Base-by-base conservation (phyloP, 257 asterid genomes). In the Fraxinus pennsylvanica region DNA sequence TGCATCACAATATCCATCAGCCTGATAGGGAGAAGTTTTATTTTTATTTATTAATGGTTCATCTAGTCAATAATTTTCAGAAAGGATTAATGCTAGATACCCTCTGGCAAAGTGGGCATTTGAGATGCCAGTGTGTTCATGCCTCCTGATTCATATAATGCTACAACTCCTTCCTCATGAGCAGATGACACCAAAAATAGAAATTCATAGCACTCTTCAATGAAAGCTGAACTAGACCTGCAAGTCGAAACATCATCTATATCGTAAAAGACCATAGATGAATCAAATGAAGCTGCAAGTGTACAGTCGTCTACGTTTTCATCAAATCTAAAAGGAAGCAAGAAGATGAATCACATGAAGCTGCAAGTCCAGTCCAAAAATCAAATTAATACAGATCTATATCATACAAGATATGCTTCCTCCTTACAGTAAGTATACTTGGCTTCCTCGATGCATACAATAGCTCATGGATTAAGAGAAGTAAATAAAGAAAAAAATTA, bases 141-240 rank as follows among this genome's bases (percentile, higher is more conserved):
- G 85, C 92, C 95, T 79, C 96, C 96, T 32, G 92, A 85, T 76
- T 82, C 80, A 83, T 77, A 90, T 61, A 92, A 81, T n/a, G 86
- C 82, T 68, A 15, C 70, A 47, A 85, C 82, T 68, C 96, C 93
- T 78, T 82, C 90, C 79, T 85, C 92, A 77, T 85, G 89, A 52
- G 91, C 91, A 67, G 77, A 81, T 36, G 88, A 76, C 74, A 93
- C 97, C 87, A 90, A 80, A 86, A 82, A 83, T 25, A 93, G 82
- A 86, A 91, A 85, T 71, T 93, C 99, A 29, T 67, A 91, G 90
- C 97, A 95, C 66, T 93, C 96, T 68, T 90, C 96, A 19, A 76
- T 78, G 68, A 90, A 63, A 82, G 94, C 74, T 70, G 83, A 66
- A 70, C 79, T 80, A 76, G 85, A 83, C 27, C 99, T 95, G 90